Conservation (phyloP, 371 early-diverging fungal genomes). For the Zopfochytrium polystomum region DNA sequence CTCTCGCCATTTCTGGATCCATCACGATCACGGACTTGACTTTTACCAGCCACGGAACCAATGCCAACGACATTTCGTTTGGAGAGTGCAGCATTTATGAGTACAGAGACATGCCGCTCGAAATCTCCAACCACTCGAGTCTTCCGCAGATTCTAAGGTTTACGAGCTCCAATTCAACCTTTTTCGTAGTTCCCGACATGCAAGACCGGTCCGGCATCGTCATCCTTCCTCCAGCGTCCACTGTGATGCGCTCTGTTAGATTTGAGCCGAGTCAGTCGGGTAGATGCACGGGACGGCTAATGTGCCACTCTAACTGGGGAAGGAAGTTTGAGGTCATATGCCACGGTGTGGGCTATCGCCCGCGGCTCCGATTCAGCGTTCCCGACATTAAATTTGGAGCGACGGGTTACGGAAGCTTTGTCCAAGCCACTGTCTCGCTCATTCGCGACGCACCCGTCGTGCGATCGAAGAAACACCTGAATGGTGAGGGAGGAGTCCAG, state of each 20-base stretch:
- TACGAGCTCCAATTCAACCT: constrained; percentile 5
- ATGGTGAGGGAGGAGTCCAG: too few relatives aligned
- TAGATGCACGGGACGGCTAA: constrained; percentile 9
- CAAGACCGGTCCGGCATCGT: constrained; percentile 13
- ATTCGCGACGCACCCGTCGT: constrained; percentile 8
- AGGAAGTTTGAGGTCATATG: constrained; percentile 32
- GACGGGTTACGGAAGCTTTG: constrained; percentile 18
- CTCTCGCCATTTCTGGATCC: constrained; percentile 14
- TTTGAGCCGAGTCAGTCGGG: constrained; percentile 31
- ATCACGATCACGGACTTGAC: constrained; percentile 30
- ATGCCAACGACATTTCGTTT: constrained; percentile 17
- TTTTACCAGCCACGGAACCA: constrained; percentile 13
- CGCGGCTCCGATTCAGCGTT: constrained; percentile 14
- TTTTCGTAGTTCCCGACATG: constrained; percentile 5
- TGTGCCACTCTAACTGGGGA: constrained; percentile 33
- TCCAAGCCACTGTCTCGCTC: constrained; percentile 11
- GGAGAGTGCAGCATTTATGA: constrained; percentile 19
- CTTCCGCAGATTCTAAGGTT: constrained; percentile 31
- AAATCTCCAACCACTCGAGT: constrained; percentile 25
- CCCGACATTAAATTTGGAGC: constrained; percentile 20
- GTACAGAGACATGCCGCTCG: constrained; percentile 22
- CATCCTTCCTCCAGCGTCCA: constrained; percentile 13
- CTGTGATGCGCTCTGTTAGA: constrained; percentile 12
- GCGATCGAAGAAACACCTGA: constrained; percentile 1
- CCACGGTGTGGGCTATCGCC: constrained; percentile 20